Evolutionary conservation across 2,329 filamentous ascomycete genomes (phyloP), one percentile per base, ranked within the genome.

Genomic region (Lachnellula hyalina): DNA sequence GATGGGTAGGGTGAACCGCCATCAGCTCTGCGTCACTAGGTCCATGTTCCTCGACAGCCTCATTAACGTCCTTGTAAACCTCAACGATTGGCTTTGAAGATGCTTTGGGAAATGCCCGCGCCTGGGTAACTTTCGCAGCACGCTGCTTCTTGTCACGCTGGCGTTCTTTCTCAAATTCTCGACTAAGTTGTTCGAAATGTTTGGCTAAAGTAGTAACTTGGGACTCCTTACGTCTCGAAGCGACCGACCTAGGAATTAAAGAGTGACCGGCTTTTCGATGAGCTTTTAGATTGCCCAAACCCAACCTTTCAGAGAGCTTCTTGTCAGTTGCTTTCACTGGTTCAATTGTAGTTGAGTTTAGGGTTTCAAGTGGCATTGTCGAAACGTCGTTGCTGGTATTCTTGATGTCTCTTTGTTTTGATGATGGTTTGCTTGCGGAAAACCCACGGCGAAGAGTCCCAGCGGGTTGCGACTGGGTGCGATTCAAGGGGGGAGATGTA

Each of bases 41-140:
- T 14, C 84, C 84, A 49, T 83, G 82, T 67, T 96, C 91, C 63
- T 91, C 87, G 11, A 96, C 92, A 19, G 95, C 94, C 70, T 96
- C 91, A 54, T 92, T 86, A 4, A 96, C 90, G 70, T 96, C 90
- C 62, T 89, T 88, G 69, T 97, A 99, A 8, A 99, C 91, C 70
- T 97, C 90, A 15, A 99, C 92, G 57, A 95, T 93, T 6, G 94
- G 92, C 65, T 92, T 94, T n/a, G 93, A 95, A 17, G 90, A 92
- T 41, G 91, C 90, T 61, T 94, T 83, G 19, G 94, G 93, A 68
- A 93, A 93, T 0, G 90, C 90, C 58, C 92, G 83, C 14, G 90
- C 89, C 69, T 79, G 78, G 44, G 83, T 80, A 67, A 87, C 85
- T 66, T 86, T 90, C 46, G 89, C 88, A 25, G 90, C 89, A 56